Conservation (phyloP, 257 asterid genomes). For the Solanum gandarillasii region DNA sequence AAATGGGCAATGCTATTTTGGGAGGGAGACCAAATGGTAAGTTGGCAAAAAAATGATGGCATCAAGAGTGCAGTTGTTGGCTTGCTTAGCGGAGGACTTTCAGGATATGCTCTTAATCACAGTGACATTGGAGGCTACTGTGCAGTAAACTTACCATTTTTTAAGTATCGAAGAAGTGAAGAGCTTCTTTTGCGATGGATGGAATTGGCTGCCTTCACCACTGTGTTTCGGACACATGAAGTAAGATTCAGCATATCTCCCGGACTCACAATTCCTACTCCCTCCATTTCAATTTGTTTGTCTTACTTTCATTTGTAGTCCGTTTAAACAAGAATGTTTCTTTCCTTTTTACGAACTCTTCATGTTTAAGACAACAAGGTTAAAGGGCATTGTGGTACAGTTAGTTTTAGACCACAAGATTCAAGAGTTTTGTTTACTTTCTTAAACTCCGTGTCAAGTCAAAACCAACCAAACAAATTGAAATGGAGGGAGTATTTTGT, state of each 20-base stretch:
- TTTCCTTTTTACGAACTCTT: background rate
- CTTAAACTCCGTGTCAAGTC: background rate
- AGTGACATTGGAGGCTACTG: conserved; percentile 97
- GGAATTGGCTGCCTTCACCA: conserved; percentile 87
- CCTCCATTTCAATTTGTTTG: background rate
- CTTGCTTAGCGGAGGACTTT: conserved; percentile 73
- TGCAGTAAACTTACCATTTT: conserved; percentile 57
- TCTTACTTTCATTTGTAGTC: background rate
- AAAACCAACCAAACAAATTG: background rate
- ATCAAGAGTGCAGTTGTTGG: conserved; percentile 90
- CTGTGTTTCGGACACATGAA: conserved; percentile 87
- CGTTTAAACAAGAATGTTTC: background rate
- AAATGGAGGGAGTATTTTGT: fast-evolving
- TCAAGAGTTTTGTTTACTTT: background rate
- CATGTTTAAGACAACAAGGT: background rate
- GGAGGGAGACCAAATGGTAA: conserved; percentile 99
- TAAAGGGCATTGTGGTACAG: background rate
- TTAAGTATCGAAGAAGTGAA: conserved; percentile 70
- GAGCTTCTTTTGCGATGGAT: conserved; percentile 89
- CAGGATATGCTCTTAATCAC: conserved; percentile 87
- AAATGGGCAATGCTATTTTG: conserved; percentile 82
- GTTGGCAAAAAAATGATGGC: conserved; percentile 97
- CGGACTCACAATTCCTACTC: background rate
- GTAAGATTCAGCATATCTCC: conserved; percentile 25
- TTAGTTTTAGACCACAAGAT: background rate